Conservation (phyloP, 768 basidiomycete genomes). For the Asterophora parasitica region DNA sequence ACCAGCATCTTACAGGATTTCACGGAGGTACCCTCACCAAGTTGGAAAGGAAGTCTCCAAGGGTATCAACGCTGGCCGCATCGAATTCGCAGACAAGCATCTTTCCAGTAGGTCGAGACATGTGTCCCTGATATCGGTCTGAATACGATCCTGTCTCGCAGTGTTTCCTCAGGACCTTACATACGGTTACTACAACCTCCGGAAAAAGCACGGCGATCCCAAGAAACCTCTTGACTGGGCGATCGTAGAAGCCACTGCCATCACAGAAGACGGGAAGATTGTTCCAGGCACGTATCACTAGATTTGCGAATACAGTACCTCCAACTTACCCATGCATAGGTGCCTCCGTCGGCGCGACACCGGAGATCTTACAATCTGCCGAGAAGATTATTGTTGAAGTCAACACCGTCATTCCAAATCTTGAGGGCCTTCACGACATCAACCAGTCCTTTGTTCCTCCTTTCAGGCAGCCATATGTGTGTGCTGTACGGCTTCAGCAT, state of each 20-base stretch:
- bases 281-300: slow-evolving; percentile 28
- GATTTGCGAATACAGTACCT: background rate
- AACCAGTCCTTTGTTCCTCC: slow-evolving; percentile 41
- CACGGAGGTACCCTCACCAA: slow-evolving; percentile 44
- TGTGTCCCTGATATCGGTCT: background rate
- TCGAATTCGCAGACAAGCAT: slow-evolving; percentile 45
- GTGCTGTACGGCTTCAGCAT: slow-evolving; percentile 4
- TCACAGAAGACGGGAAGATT: slow-evolving; percentile 43
- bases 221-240: slow-evolving; percentile 44
- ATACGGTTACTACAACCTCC: slow-evolving; percentile 42
- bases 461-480: slow-evolving; percentile 36
- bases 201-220: slow-evolving; percentile 40
- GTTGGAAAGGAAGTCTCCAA: slow-evolving; percentile 45
- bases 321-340: slow-evolving; percentile 17
- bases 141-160: slow-evolving; percentile 7
- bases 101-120: slow-evolving; percentile 33
- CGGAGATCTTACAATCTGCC: slow-evolving; percentile 43
- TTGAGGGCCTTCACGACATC: slow-evolving; percentile 46
- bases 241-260: slow-evolving; percentile 45
- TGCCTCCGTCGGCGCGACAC: slow-evolving; percentile 43
- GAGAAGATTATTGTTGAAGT: slow-evolving; percentile 49
- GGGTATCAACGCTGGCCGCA: slow-evolving; percentile 44
- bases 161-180: slow-evolving; percentile 49
- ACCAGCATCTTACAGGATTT: slow-evolving; percentile 24
- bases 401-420: slow-evolving; percentile 41